Evolutionary conservation across 805 yeast species (phyloP).

Genomic region (Metschnikowia dekortorum): DNA sequence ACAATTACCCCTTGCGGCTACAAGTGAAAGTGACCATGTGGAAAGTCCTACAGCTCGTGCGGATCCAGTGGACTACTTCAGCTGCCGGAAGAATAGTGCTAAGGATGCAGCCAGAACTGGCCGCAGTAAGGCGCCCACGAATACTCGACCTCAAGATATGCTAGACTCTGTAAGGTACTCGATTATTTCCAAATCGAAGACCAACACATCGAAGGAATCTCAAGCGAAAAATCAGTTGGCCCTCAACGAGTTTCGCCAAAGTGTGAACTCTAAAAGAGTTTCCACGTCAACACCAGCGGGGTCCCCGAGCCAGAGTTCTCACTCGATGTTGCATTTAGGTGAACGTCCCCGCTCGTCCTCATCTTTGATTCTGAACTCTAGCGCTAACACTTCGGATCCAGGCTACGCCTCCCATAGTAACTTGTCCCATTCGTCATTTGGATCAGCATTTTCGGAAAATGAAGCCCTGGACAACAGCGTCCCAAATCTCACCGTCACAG

Average conservation of each 20-base stretch:
- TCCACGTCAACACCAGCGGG: constrained; percentile 11
- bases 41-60: neutral
- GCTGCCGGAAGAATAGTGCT: constrained; percentile 1
- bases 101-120: constrained; percentile 7
- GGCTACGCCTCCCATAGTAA: constrained; percentile 9
- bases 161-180: constrained; percentile 26
- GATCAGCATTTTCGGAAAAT: constrained; percentile 22
- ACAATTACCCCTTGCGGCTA: neutral
- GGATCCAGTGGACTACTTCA: constrained; percentile 7
- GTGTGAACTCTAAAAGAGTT: constrained; percentile 34
- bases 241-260: constrained; percentile 31
- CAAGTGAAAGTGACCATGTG: neutral
- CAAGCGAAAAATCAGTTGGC: constrained; percentile 19
- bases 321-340: neutral
- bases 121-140: constrained; percentile 4
- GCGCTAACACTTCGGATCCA: neutral
- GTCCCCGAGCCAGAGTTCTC: neutral
- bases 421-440: constrained; percentile 25
- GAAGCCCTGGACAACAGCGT: neutral
- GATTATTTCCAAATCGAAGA: constrained; percentile 26
- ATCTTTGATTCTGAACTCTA: neutral
- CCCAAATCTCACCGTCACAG: neutral
- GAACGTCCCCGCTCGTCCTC: neutral
- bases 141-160: constrained; percentile 27
- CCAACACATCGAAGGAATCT: constrained; percentile 16